Evolutionary conservation across 1,139 yeast species (phyloP), one percentile per base, ranked within the genome.

Genomic region (Yamadazyma blattariae): DNA sequence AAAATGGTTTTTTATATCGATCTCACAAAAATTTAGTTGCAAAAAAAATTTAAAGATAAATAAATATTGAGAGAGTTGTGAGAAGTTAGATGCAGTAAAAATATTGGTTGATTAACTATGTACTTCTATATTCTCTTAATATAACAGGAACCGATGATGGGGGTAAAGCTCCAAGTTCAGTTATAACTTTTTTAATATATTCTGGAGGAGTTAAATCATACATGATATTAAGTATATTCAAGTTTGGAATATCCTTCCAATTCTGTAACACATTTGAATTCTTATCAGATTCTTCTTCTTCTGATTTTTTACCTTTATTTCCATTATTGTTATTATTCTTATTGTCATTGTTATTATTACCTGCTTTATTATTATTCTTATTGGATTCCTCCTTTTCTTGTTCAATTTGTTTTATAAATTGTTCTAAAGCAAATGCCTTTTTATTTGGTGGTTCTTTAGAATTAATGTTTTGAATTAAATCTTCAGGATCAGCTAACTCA

Each of bases 71-170:
- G 29, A 18, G 20, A 14, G 6, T 8, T 16, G 9, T 27, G n/a
- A n/a, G n/a, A n/a, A n/a, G n/a, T n/a, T n/a, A n/a, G n/a, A n/a
- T n/a, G n/a, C n/a, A n/a, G n/a, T n/a, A n/a, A n/a, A n/a, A n/a
- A n/a, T n/a, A n/a, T n/a, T n/a, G n/a, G n/a, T n/a, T n/a, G n/a
- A 14, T 14, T 26, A 29, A 8, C 55, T 63, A 60, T 40, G 70
- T 64, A 48, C 71, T 73, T 61, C 87, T 87, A 61, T 92, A 92
- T 59, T 92, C 98, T 61, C 97, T 78, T 51, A 92, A 71, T 42
- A 92, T 88, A 29, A 92, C 97, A 21, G 98, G 98, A 41, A 92
- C 97, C 2, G 97, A 88, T 7, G 96, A 86, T 29, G 98, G 96
- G 6, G 98, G 98, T 47, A 94, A 71, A 5, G 96, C 88, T 17